Conservation (phyloP, 805 yeast species). For the Barnettozyma botsteinii region DNA sequence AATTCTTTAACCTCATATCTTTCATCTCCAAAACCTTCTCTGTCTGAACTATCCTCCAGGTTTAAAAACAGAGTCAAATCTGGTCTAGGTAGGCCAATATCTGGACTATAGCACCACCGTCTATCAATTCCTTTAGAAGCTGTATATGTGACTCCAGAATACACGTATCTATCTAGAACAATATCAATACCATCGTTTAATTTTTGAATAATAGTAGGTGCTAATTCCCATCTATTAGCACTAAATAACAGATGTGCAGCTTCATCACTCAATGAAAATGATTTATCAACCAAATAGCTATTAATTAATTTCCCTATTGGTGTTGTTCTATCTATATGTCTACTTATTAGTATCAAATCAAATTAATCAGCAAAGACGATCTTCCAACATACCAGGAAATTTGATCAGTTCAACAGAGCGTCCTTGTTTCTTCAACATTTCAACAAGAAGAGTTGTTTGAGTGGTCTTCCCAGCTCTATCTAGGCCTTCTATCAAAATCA, state of each 20-base stretch:
- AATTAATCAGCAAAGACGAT: background rate
- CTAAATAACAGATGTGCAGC: conserved; percentile 83
- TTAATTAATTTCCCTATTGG: conserved; percentile 76
- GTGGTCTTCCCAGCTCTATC: conserved; percentile 95
- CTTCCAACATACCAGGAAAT: conserved; percentile 50
- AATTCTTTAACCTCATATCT: conserved; percentile 74
- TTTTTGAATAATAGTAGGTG: conserved; percentile 37
- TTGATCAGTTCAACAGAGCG: conserved; percentile 49
- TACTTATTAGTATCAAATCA: conserved; percentile 2
- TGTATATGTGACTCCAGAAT: conserved; percentile 91
- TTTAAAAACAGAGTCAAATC: conserved; percentile 78
- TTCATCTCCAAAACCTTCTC: conserved; percentile 93
- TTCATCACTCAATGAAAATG: conserved; percentile 57
- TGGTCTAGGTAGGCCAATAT: conserved; percentile 79
- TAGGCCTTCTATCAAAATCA: conserved; percentile 85
- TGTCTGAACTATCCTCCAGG: conserved; percentile 38
- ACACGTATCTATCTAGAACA: conserved; percentile 80
- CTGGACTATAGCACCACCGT: conserved; percentile 80
- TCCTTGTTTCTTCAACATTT: conserved; percentile 24
- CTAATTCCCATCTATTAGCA: conserved; percentile 92
- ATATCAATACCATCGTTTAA: conserved; percentile 52
- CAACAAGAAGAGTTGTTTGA: conserved; percentile 47
- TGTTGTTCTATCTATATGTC: conserved; percentile 57
- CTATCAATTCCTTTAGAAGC: conserved; percentile 71
- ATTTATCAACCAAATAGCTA: conserved; percentile 52